phyloP scores from a whole-genome alignment of 2,329 filamentous ascomycete species.

The Chrysoporthe austroafricana region DNA sequence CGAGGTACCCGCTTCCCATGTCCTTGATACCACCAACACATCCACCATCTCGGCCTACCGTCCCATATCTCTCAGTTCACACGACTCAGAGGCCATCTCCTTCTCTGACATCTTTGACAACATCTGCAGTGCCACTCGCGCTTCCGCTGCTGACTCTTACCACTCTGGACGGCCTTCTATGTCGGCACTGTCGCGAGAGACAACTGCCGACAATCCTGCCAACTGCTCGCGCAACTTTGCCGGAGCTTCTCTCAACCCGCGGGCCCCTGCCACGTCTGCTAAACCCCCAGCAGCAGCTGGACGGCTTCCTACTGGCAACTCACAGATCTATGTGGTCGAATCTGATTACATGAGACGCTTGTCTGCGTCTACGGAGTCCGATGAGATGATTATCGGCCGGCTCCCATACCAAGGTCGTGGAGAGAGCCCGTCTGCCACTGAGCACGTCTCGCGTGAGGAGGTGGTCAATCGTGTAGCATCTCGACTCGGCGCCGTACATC shows the following conservation, averaged over 20 bases:
- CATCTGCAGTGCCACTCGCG: conserved; percentile 17
- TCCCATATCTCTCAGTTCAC: conserved; percentile 24
- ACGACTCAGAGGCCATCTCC: conserved; percentile 15
- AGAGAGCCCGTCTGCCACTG: not conserved
- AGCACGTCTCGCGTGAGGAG: not conserved
- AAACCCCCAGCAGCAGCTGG: not conserved
- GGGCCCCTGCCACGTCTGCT: not conserved
- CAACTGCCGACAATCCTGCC: not conserved
- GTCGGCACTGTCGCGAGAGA: not conserved
- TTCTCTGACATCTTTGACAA: conserved; percentile 28
- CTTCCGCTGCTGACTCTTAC: not conserved
- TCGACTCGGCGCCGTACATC: not conserved
- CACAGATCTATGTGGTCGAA: not conserved
- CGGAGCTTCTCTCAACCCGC: not conserved
- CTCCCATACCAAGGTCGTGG: not conserved
- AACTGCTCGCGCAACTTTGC: not conserved
- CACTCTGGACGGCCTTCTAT: conserved; percentile 7
- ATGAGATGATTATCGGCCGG: not conserved
- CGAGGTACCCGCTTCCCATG: conserved; percentile 6
- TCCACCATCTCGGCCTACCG: conserved; percentile 8
- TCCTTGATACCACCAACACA: conserved; percentile 1
- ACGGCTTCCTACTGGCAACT: not conserved
- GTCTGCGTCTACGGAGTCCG: not conserved
- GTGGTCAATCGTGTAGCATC: not conserved
- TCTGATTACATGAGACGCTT: not conserved